Base-by-base conservation (phyloP, 768 basidiomycete species). In the Boletus tomentosulus region DNA sequence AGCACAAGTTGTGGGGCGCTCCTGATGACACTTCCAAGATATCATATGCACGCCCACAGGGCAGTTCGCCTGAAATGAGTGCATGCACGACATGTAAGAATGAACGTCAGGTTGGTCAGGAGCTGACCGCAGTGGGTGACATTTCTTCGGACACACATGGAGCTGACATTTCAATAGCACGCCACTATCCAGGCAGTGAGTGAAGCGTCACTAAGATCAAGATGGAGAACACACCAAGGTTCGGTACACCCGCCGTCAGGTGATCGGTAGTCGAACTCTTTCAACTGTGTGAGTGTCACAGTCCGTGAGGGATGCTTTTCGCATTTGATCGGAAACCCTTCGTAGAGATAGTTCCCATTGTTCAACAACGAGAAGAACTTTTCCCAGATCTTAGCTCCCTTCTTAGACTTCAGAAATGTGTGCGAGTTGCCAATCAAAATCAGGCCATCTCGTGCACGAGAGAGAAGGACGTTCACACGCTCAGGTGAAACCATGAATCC, bases 401-500 rank as follows among this genome's bases (percentile, higher is more conserved):
- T 83, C 31, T 74, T 76, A 7, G 86, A 73, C 5, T 75, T 70
- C 39, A 68, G 64, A 70, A 87, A 87, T 0, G 87, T 89, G 3
- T 79, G 59, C 0, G 78, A 69, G 58, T 88, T 87, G 7, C 87
- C 87, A 24, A 89, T 77, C 66, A 89, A 76, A 53, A 89, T 80
- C 13, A 87, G 62, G 0, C 77, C 83, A 57, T 87, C 72, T 3
- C 86, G 78, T 6, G 86, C 84, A 11, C 87, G 80, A 0, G 87
- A 88, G 11, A 89, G 72, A 2, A 89, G 71, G n/a, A 89, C 87
- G 46, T 86, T 89, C 25, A 88, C 67, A 30, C 87, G 80, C 66
- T 89, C 85, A 0, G 84, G 81, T 1, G 86, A 76, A 41, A 63
- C 71, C 86, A 89, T 87, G 68, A 88, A 88, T 0, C 87, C 87